Evolutionary conservation across 2,329 filamentous ascomycete species (phyloP), one percentile per base, ranked within the genome.

Genomic region (Arthrobotrys pseudoclavata): DNA sequence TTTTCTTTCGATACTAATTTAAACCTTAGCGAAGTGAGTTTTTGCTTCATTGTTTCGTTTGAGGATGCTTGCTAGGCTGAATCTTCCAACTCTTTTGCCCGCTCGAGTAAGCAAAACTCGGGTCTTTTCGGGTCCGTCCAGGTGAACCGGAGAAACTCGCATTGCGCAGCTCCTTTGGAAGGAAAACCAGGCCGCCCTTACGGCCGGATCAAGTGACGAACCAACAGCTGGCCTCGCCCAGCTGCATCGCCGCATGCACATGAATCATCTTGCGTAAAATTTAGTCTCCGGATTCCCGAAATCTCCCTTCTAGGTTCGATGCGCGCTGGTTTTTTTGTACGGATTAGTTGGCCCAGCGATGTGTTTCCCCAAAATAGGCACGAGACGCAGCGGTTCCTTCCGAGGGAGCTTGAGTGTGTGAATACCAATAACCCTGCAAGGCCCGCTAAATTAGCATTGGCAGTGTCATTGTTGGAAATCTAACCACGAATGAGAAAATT

Each of bases 311-410:
- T 24, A n/a, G 42, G 20, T 4, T 22, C 24, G 18, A 66, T 24
- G 29, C 48, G 50, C 37, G 37, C 20, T 42, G 52, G 34, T 40
- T 60, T 40, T 42, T 53, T 53, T 53, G 24, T 4, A 3, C 4
- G 15, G n/a, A 18, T 4, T 18, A 9, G 15, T 29, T 53, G 1
- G 26, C 18, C 42, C 9, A 22, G 15, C 20, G 71, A 60, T 57
- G 50, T 2, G 18, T 31, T 29, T 57, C 57, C 71, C 71, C 55
- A 63, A 76, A 76, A 76, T 69, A 69, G 64, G 55, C 47, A 62
- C 71, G 20, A 9, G 47, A 60, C 60, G 63, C 55, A 64, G 53
- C 71, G 64, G 64, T 76, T 64, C 64, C 26, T 48, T 57, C 71
- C 64, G 64, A 76, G 34, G 9, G 10, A 45, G n/a, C 42, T 45